Conservation (phyloP, 352 stramenopile species). For the Globisporangium megalacanthum region DNA sequence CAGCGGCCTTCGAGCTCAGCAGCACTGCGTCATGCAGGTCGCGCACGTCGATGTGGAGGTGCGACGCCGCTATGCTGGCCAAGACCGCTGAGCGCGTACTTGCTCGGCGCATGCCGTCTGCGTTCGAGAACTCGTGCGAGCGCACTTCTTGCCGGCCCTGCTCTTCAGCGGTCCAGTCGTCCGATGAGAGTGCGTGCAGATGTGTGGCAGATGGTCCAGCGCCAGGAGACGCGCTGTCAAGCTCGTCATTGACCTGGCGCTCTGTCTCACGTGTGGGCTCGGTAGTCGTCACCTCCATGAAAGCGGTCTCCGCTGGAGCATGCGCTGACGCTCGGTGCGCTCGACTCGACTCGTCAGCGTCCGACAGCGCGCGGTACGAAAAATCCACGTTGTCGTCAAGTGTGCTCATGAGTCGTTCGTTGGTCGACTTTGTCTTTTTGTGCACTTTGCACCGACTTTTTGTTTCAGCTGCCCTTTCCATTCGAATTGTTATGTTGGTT, state of each 20-base stretch:
- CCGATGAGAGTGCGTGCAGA: constrained; percentile 6
- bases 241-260: not conserved
- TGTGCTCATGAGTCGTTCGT: constrained; percentile 3
- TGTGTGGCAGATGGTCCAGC: not conserved
- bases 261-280: too few relatives aligned
- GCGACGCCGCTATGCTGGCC: not conserved
- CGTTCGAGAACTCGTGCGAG: not conserved
- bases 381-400: constrained; percentile 13
- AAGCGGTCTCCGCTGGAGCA: constrained; percentile 10
- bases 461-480: too few relatives aligned
- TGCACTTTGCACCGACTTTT: not conserved
- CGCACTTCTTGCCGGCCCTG: constrained; percentile 4
- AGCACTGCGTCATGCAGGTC: not conserved
- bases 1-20: not conserved
- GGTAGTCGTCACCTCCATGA: constrained; percentile 10
- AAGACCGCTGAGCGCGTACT: not conserved
- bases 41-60: constrained; percentile 6
- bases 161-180: constrained; percentile 12
- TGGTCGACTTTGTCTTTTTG: too few relatives aligned
- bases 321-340: not conserved
- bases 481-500: too few relatives aligned
- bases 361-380: constrained; percentile 5
- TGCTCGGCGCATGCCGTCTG: not conserved
- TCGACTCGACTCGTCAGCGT: constrained; percentile 2
- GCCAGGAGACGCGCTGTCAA: not conserved